These are phyloP conservation scores for Talaromyces sp. DNA, from an alignment of 2,329 filamentous ascomycete genomes.

Conservation along the genomic window DNA sequence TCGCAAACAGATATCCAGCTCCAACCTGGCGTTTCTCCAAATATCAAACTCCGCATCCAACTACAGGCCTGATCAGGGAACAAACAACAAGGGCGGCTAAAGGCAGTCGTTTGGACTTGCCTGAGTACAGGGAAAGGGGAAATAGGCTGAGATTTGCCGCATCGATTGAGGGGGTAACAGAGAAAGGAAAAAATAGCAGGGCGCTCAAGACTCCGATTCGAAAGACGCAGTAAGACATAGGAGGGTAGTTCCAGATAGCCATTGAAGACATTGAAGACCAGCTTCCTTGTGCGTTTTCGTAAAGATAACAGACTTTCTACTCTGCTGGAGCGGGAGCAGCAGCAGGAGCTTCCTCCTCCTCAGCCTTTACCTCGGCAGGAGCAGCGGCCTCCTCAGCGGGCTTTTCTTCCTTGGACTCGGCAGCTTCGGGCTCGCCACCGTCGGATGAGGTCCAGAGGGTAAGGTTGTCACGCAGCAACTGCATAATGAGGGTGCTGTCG, in stretches of 20 bases:
- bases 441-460: conserved; percentile 98
- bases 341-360: conserved; percentile 30
- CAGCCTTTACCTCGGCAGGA: conserved; percentile 39
- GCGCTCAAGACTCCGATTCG: conserved; percentile 24
- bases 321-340: conserved; percentile 23
- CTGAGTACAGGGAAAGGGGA: not conserved
- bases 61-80: conserved; percentile 28
- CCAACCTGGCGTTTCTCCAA: conserved; percentile 39
- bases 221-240: conserved; percentile 20
- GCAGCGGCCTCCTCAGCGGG: conserved; percentile 47
- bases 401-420: conserved; percentile 61
- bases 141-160: not conserved
- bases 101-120: conserved; percentile 27
- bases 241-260: not conserved
- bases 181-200: not conserved
- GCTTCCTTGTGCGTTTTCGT: conserved; percentile 7
- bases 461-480: conserved; percentile 95
- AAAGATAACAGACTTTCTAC: conserved; percentile 8
- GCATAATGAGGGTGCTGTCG: conserved; percentile 99
- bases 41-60: conserved; percentile 44
- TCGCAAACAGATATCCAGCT: conserved; percentile 28
- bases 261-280: not conserved
- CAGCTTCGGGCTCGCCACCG: conserved; percentile 65
- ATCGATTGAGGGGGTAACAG: conserved; percentile 1
- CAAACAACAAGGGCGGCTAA: conserved; percentile 32